phyloP scores from a whole-genome alignment of 208 protist genomes.

The Angomonas desouzai region DNA sequence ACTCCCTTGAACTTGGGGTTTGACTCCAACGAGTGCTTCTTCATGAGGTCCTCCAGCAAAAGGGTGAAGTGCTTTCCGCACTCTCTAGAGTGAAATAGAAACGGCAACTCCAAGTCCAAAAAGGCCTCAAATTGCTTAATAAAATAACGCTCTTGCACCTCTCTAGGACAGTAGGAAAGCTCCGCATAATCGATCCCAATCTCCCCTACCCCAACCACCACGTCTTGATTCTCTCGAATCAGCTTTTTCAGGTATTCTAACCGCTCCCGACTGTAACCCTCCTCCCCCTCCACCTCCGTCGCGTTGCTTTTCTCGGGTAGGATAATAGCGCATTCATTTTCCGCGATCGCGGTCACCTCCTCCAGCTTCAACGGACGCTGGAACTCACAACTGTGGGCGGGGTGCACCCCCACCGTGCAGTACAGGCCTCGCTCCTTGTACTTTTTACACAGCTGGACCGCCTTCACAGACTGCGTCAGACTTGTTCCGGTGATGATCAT shows the following conservation, averaged over 20 bases:
- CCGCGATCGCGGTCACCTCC: conserved; percentile 23
- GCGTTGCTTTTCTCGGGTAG: conserved; percentile 9
- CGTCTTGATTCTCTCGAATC: conserved; percentile 61
- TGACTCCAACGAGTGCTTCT: background rate
- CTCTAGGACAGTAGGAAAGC: conserved; percentile 61
- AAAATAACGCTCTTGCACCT: conserved; percentile 77
- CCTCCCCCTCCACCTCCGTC: conserved; percentile 15
- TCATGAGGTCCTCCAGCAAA: conserved; percentile 35
- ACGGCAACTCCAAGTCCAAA: conserved; percentile 51
- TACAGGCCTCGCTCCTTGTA: conserved; percentile 44
- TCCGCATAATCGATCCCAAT: conserved; percentile 92
- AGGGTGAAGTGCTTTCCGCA: conserved; percentile 81
- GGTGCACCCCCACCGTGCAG: conserved; percentile 86
- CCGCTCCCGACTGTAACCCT: conserved; percentile 26
- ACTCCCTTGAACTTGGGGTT: conserved; percentile 36
- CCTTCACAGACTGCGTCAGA: conserved; percentile 69
- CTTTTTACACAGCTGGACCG: conserved; percentile 67
- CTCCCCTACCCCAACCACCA: conserved; percentile 86
- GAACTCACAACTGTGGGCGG: conserved; percentile 76
- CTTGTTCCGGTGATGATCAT: conserved; percentile 87
- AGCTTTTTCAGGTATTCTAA: conserved; percentile 55
- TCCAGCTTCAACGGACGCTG: conserved; percentile 31
- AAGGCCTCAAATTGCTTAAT: conserved; percentile 51
- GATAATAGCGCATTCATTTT: conserved; percentile 35
- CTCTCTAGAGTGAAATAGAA: conserved; percentile 92